Evolutionary conservation across 2,329 filamentous ascomycete genomes (phyloP), one percentile per base, ranked within the genome.

Genomic region (Lecanosticta acicola): DNA sequence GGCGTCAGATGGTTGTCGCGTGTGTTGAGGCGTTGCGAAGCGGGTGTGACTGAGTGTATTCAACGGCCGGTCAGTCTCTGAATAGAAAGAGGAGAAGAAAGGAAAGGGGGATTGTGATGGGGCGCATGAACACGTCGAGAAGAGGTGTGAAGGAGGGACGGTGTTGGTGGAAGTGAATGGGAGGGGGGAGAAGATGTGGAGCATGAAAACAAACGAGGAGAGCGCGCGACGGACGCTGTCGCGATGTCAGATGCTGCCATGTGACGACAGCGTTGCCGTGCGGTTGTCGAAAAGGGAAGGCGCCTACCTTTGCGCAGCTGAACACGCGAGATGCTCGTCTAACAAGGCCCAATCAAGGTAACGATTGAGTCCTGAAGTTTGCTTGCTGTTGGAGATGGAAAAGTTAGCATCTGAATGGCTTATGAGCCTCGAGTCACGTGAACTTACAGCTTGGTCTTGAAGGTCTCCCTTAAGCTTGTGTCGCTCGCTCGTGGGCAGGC

Each of bases 271-370:
- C 16, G 26, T 3, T 32, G 26, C 29, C 16, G 36, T n/a, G n/a
- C 14, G 26, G 2, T 2, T 7, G 10, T 7, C 11, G 39, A n/a
- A 41, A 4, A 18, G 14, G 39, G 39, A 26, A 41, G 39, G 39
- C 24, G 29, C 39, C 20, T 32, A 41, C 39, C 39, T 41, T 26
- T 7, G 24, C 29, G 14, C 39, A 41, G n/a, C n/a, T n/a, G n/a
- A n/a, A n/a, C n/a, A n/a, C n/a, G n/a, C n/a, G n/a, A n/a, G n/a
- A n/a, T n/a, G n/a, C n/a, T n/a, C n/a, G n/a, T n/a, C n/a, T n/a
- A n/a, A n/a, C n/a, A n/a, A n/a, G n/a, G n/a, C n/a, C n/a, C n/a
- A n/a, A n/a, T n/a, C n/a, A n/a, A n/a, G n/a, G n/a, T n/a, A n/a
- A n/a, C n/a, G n/a, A n/a, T n/a, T n/a, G n/a, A n/a, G n/a, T n/a